Evolutionary conservation across 164 flowering plant species (phyloP).

Genomic region (Kingdonia uniflora): DNA sequence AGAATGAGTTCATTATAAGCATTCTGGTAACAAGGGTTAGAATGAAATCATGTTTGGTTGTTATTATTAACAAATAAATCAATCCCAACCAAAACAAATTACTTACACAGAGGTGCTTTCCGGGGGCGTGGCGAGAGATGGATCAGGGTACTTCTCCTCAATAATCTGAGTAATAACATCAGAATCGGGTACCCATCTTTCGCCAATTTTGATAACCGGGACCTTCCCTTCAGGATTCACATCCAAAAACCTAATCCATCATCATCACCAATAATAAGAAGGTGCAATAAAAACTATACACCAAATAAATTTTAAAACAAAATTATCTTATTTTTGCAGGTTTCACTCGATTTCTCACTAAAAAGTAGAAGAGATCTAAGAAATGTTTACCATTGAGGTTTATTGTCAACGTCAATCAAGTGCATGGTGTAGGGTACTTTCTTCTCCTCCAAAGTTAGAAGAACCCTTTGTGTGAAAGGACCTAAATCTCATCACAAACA

Average conservation of each 20-base stretch:
- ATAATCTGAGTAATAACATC: constrained; percentile 64
- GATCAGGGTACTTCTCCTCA: constrained; percentile 77
- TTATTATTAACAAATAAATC: background rate
- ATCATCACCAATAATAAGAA: too few relatives aligned
- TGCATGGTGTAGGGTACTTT: constrained; percentile 47
- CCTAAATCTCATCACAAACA: constrained; percentile 10
- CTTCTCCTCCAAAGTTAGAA: constrained; percentile 83
- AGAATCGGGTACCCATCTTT: constrained; percentile 73
- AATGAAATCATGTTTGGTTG: too few relatives aligned
- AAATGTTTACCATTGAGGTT: constrained; percentile 63
- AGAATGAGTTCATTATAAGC: too few relatives aligned
- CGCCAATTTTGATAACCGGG: constrained; percentile 62
- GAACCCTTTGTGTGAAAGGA: constrained; percentile 63
- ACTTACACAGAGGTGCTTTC: constrained; percentile 64
- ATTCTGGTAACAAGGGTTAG: too few relatives aligned
- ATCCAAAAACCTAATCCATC: constrained; percentile 52
- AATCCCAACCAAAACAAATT: too few relatives aligned
- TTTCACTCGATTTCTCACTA: too few relatives aligned
- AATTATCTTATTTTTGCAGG: too few relatives aligned
- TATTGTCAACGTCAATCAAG: constrained; percentile 45
- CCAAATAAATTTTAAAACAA: too few relatives aligned
- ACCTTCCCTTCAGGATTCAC: constrained; percentile 80
- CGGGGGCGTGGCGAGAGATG: constrained; percentile 55
- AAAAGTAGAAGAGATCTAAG: too few relatives aligned
- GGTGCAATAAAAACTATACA: too few relatives aligned